Evolutionary conservation across 2,329 filamentous ascomycete species (phyloP).

Genomic region (Aspergillus fructus): DNA sequence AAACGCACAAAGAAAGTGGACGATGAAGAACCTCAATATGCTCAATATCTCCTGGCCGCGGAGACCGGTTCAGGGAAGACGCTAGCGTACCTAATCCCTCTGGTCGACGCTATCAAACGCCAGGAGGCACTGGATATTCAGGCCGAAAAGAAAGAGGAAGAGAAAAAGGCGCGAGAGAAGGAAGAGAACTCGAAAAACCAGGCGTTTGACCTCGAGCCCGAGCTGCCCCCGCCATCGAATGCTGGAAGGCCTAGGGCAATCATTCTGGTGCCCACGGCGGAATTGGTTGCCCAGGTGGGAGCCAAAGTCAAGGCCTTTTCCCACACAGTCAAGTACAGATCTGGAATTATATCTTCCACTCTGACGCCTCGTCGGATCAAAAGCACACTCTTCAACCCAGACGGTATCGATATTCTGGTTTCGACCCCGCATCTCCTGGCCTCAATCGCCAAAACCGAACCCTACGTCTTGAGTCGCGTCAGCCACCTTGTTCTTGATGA

Average conservation of each 20-base stretch:
- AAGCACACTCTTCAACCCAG: conserved; percentile 75
- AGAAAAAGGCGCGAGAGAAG: conserved; percentile 58
- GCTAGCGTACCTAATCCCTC: conserved; percentile 82
- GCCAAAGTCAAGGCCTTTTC: conserved; percentile 76
- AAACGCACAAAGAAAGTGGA: conserved; percentile 32
- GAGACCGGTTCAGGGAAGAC: conserved; percentile 98
- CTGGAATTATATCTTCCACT: conserved; percentile 76
- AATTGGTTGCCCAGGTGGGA: conserved; percentile 86
- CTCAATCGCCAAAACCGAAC: conserved; percentile 84
- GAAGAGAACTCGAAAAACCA: conserved; percentile 52
- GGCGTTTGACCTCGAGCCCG: conserved; percentile 61
- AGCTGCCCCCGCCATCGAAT: conserved; percentile 65
- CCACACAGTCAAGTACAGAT: conserved; percentile 83
- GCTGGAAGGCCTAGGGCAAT: conserved; percentile 75
- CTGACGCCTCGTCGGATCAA: conserved; percentile 77
- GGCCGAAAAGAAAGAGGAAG: conserved; percentile 54
- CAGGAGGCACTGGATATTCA: conserved; percentile 65
- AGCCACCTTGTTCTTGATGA: conserved; percentile 89
- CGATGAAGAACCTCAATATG: conserved; percentile 49
- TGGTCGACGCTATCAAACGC: conserved; percentile 80
- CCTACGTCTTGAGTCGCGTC: conserved; percentile 89
- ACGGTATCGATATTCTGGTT: conserved; percentile 81
- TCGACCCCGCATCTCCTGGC: conserved; percentile 86
- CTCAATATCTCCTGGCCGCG: conserved; percentile 80
- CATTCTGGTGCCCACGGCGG: conserved; percentile 86